Conservation (phyloP, 177 flowering plant species). For the Vitis hybrid region DNA sequence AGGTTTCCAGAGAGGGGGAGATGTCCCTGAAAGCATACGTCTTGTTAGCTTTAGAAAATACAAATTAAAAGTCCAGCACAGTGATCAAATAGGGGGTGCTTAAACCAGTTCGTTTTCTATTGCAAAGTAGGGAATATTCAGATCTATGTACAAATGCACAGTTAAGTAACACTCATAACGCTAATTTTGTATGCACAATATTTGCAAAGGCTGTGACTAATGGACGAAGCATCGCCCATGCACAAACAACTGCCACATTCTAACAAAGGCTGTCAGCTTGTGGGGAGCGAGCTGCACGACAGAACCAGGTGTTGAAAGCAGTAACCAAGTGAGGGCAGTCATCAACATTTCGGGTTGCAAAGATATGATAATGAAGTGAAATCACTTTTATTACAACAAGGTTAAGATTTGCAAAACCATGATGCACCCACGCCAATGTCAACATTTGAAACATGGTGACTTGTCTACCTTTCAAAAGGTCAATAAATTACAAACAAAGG, state of each 20-base stretch:
- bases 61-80: no score
- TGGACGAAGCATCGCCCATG: no score
- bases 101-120: not conserved
- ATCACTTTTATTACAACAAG: no score
- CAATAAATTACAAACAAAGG: no score
- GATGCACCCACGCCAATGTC: no score
- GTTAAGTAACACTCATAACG: not conserved
- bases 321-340: conserved; percentile 84
- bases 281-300: conserved; percentile 58
- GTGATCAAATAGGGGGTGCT: no score
- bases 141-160: not conserved
- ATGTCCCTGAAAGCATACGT: no score
- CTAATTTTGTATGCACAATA: conserved; percentile 6
- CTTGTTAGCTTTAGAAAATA: no score
- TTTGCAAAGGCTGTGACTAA: not conserved
- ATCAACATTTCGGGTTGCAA: conserved; percentile 82
- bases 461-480: no score
- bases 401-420: no score
- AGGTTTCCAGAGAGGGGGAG: no score
- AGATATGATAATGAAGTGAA: conserved; percentile 9
- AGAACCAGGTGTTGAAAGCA: conserved; percentile 95
- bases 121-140: not conserved
- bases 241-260: not conserved
- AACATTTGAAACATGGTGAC: no score
- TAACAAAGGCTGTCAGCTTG: conserved; percentile 14